Evolutionary conservation across 2,329 filamentous ascomycete genomes (phyloP).

Genomic region (Elsinoe batatas): DNA sequence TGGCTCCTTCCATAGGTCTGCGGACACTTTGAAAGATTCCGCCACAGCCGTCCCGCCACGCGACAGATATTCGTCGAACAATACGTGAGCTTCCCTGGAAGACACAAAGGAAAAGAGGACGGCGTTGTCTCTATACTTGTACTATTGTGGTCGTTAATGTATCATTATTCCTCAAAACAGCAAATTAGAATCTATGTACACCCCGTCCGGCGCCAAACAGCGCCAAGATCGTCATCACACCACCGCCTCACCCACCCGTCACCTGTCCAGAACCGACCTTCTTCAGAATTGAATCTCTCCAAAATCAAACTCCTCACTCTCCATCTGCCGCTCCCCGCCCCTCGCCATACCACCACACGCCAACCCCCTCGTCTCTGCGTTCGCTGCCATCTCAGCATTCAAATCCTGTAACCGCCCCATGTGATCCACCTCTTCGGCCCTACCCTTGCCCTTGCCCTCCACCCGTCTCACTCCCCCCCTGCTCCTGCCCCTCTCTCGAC

Average conservation of each 20-base stretch:
- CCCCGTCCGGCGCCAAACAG: not conserved
- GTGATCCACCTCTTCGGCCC: not conserved
- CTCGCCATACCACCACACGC: not conserved
- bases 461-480: not conserved
- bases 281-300: conserved; percentile 4
- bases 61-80: too few relatives aligned
- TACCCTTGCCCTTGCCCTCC: not conserved
- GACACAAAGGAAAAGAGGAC: too few relatives aligned
- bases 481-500: not conserved
- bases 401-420: not conserved
- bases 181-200: not conserved
- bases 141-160: not conserved
- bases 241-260: not conserved
- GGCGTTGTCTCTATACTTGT: not conserved
- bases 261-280: not conserved
- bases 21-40: too few relatives aligned
- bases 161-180: too few relatives aligned
- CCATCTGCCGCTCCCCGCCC: not conserved
- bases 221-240: not conserved
- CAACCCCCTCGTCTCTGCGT: not conserved
- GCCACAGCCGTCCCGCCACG: too few relatives aligned
- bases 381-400: not conserved
- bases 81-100: too few relatives aligned
- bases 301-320: conserved; percentile 9
- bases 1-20: too few relatives aligned